Percentiles rank a stretch among this genome's conserved stretches.
Evolutionary conservation across 352 stramenopile species (phyloP).

Genomic region (Globisporangium splendens): DNA sequence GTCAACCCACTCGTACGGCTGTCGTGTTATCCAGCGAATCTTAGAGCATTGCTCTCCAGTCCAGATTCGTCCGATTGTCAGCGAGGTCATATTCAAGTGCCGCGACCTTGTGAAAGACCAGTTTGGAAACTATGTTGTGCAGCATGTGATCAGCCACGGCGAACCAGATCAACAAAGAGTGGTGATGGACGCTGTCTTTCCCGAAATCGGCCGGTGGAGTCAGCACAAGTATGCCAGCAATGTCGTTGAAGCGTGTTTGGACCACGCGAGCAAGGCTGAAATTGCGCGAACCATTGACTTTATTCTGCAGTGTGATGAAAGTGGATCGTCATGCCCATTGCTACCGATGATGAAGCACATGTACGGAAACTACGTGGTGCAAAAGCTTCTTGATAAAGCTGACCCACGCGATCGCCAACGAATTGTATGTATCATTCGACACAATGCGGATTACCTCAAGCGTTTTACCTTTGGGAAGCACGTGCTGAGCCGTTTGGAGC

Average conservation of each 20-base stretch:
- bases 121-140: slow-evolving; percentile 99
- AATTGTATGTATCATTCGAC: slow-evolving; percentile 89
- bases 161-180: slow-evolving; percentile 72
- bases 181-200: slow-evolving; percentile 84
- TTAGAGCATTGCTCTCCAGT: slow-evolving; percentile 92
- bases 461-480: slow-evolving; percentile 93
- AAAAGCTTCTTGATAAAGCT: slow-evolving; percentile 93
- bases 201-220: slow-evolving; percentile 88
- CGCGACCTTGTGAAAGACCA: slow-evolving; percentile 92
- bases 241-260: slow-evolving; percentile 94
- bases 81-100: slow-evolving; percentile 91
- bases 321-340: slow-evolving; percentile 65
- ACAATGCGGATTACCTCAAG: slow-evolving; percentile 90
- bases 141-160: slow-evolving; percentile 96
- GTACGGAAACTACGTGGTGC: slow-evolving; percentile 96
- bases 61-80: slow-evolving; percentile 91
- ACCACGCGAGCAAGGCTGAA: slow-evolving; percentile 82
- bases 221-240: slow-evolving; percentile 96
- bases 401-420: slow-evolving; percentile 78
- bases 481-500: slow-evolving; percentile 85
- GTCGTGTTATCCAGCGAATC: slow-evolving; percentile 97
- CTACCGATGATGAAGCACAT: slow-evolving; percentile 95
- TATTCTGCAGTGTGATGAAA: slow-evolving; percentile 76
- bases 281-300: slow-evolving; percentile 77
- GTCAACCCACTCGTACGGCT: slow-evolving; percentile 97